Evolutionary conservation across 2,329 filamentous ascomycete species (phyloP), one percentile per base, ranked within the genome.

Genomic region (Microdochium nivale): DNA sequence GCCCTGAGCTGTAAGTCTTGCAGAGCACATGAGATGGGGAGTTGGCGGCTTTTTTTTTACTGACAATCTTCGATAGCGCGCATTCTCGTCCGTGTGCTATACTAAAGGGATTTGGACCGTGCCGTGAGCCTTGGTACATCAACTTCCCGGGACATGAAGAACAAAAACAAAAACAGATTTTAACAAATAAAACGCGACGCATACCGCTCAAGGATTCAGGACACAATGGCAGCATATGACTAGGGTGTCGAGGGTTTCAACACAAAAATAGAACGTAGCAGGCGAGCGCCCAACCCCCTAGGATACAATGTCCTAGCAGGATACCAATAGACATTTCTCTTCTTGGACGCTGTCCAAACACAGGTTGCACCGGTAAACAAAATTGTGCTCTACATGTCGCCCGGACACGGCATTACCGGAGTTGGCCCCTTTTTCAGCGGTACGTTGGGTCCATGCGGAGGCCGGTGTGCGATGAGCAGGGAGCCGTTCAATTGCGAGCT

Each of bases 1-100:
- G 80, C 79, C 53, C 77, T 96, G 56, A 84, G 78, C 70, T 91
- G 87, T 89, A 79, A 76, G 86, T 73, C 48, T 44, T 33, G 13
- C 5, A 14, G 49, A 25, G 10, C 24, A 23, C 11, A 19, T 47
- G n/a, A 10, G 46, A 37, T 32, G 14, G 1, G n/a, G 8, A 43
- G 32, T 24, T 30, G 5, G 4, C 4, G 16, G 2, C 23, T 23
- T 16, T 23, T 7, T 23, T 27, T 2, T 24, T 24, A 27, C 25
- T 49, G 47, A 57, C 63, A 55, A 64, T 52, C n/a, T 19, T 21
- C 32, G 8, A 11, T 43, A 66, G 63, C 69, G 53, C 63, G 67
- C 48, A 67, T 71, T 49, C 52, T 67, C 56, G 70, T 68, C 37
- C 68, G 69, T 48, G 62, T 71, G 25, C 60, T 71, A 48, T 71